phyloP scores from a whole-genome alignment of 352 stramenopile genomes.

The Globisporangium canariense region DNA sequence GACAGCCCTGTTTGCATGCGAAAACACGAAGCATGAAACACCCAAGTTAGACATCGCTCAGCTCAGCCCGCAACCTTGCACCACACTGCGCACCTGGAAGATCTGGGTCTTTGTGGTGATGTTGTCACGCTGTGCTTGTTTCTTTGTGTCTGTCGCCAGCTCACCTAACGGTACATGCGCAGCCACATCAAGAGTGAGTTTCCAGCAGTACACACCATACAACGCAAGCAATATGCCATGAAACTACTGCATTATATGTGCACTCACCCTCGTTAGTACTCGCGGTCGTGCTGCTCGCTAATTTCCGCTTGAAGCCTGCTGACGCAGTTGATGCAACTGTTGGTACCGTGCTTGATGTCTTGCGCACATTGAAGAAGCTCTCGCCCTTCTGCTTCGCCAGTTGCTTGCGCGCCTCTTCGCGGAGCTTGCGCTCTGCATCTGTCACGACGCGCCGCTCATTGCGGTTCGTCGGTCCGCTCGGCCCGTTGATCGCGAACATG shows the following conservation, averaged over 20 bases:
- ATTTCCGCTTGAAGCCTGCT: not conserved
- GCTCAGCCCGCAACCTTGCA: not conserved
- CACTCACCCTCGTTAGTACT: too few relatives aligned
- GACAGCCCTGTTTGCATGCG: constrained; percentile 46
- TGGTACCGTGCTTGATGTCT: not conserved
- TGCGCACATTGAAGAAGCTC: constrained; percentile 35
- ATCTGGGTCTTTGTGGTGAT: not conserved
- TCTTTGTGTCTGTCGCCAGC: not conserved
- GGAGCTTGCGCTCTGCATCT: constrained; percentile 22
- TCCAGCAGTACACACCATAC: not conserved
- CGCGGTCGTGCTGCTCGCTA: not conserved
- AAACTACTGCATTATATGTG: too few relatives aligned
- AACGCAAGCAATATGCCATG: not conserved
- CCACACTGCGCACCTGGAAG: constrained; percentile 2
- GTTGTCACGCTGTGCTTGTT: not conserved
- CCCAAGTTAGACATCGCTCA: not conserved
- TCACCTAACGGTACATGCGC: not conserved
- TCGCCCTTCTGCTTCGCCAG: constrained; percentile 31
- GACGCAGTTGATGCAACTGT: not conserved
- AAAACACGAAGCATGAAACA: not conserved
- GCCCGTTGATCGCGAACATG: constrained; percentile 82
- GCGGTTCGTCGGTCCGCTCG: constrained; percentile 56
- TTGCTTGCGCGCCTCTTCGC: constrained; percentile 23
- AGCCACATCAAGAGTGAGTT: not conserved
- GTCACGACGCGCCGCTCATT: constrained; percentile 49